phyloP scores from a whole-genome alignment of 495 filamentous ascomycete species.

The Aspergillus mulundensis region DNA sequence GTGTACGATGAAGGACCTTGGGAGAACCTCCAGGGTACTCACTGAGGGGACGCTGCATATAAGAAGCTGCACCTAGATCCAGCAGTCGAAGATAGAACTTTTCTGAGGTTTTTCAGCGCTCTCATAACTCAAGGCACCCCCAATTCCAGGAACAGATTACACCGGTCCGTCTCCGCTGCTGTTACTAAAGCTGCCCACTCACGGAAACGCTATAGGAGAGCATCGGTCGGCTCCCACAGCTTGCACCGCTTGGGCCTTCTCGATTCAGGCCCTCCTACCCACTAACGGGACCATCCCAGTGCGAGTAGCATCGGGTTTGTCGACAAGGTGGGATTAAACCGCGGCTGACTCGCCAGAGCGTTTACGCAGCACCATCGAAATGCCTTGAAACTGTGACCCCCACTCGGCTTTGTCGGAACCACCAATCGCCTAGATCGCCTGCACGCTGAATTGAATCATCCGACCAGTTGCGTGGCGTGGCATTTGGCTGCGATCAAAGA shows the following conservation, averaged over 20 bases:
- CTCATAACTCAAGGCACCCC: neutral
- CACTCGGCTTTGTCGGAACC: neutral
- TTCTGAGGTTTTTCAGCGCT: neutral
- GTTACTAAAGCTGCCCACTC: conserved; percentile 7
- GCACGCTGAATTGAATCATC: neutral
- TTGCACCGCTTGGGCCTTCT: conserved; percentile 8
- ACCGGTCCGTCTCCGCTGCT: neutral
- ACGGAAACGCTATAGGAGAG: neutral
- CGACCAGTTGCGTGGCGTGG: neutral
- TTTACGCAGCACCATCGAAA: neutral
- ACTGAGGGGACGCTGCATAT: conserved; percentile 2
- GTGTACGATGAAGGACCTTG: neutral
- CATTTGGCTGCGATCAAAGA: neutral
- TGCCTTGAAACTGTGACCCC: neutral
- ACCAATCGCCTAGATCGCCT: neutral
- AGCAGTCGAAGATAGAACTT: neutral
- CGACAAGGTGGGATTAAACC: neutral
- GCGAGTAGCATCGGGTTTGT: neutral
- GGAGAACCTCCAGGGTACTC: conserved; percentile 9
- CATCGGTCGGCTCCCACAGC: neutral
- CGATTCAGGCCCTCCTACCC: neutral
- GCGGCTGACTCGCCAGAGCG: conserved; percentile 8
- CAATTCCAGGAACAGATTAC: neutral
- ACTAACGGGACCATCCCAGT: neutral
- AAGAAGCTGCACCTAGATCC: neutral